Base-by-base conservation (phyloP, 345 rosid genomes). In the Anacardium occidentale region DNA sequence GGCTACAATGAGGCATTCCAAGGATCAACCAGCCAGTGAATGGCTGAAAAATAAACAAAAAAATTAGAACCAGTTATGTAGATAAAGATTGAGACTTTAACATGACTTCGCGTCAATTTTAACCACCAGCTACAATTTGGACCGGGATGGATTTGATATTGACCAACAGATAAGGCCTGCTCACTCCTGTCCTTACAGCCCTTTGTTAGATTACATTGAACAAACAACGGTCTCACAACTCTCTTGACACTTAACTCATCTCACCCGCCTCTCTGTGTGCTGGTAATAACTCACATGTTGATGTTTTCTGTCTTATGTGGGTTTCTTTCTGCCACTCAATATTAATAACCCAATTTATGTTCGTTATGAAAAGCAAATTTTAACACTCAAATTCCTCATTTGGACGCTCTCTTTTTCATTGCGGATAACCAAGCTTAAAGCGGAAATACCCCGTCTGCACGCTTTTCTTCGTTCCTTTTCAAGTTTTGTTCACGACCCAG, bases 311-410 rank as follows among this genome's bases (percentile, higher is more conserved):
- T 77, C 73, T 55, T 21, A 79, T 82, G 89, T 85, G 90, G 92
- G 71, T 78, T 78, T 44, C 48, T 78, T 18, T 45, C 73, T 77
- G 81, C 92, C 89, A 88, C 92, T 75, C 85, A 81, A 74, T 72
- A 50, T 63, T 22, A 26, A 26, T 12, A 14, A 2, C 18, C 18
- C 6, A 29, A 12, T 68, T 53, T 66, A 44, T 57, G 47, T 40
- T 50, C 34, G 62, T 70, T 54, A 14, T 59, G 25, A 26, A 44
- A 29, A 3, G 15, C 70, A 56, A 57, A 17, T 50, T 26, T 50
- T 14, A 50, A 26, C 53, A 10, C 29, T 1, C 58, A 17, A 17
- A 58, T 13, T 13, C 7, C 62, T 73, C 76, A 44, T 62, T 74
- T 64, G 48, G 32, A 58, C n/a, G n/a, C 32, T 29, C 3, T 29